phyloP scores from a whole-genome alignment of 495 filamentous ascomycete species.

The Penicillium chermesinum region DNA sequence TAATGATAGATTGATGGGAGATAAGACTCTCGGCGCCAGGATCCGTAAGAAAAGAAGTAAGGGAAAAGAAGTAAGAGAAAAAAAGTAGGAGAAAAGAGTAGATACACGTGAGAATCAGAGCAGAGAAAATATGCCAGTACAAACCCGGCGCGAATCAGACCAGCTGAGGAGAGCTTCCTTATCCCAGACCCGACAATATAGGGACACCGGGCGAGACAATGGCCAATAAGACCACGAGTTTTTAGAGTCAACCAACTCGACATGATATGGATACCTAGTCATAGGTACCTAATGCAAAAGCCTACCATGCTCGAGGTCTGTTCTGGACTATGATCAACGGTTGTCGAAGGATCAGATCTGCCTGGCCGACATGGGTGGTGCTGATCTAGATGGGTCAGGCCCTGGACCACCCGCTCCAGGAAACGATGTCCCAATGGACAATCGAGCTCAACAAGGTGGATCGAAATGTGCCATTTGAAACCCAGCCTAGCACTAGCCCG shows the following conservation, averaged over 20 bases:
- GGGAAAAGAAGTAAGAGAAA: not conserved
- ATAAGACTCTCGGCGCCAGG: conserved; percentile 7
- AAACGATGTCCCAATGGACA: not conserved
- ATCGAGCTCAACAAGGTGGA: not conserved
- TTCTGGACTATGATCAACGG: not conserved
- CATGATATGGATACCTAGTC: not conserved
- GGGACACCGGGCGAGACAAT: not conserved
- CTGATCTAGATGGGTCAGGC: not conserved
- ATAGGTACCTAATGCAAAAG: not conserved
- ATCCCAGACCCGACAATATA: not conserved
- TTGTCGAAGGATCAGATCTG: not conserved
- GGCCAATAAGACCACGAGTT: not conserved
- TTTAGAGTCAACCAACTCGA: not conserved
- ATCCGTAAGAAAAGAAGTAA: conserved; percentile 1
- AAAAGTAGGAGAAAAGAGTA: conserved; percentile 20
- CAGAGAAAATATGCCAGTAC: conserved; percentile 8
- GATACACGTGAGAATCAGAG: conserved; percentile 13
- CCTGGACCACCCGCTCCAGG: not conserved
- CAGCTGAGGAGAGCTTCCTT: conserved; percentile 9
- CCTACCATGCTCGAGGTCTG: not conserved
- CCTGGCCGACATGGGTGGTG: not conserved
- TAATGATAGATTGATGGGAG: not conserved
- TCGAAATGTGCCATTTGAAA: not conserved
- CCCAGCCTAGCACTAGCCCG: not conserved
- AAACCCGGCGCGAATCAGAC: conserved; percentile 7